These are phyloP conservation scores for Sugiyamaella floridensis DNA, from an alignment of 805 yeast species.

Conservation along the genomic window DNA sequence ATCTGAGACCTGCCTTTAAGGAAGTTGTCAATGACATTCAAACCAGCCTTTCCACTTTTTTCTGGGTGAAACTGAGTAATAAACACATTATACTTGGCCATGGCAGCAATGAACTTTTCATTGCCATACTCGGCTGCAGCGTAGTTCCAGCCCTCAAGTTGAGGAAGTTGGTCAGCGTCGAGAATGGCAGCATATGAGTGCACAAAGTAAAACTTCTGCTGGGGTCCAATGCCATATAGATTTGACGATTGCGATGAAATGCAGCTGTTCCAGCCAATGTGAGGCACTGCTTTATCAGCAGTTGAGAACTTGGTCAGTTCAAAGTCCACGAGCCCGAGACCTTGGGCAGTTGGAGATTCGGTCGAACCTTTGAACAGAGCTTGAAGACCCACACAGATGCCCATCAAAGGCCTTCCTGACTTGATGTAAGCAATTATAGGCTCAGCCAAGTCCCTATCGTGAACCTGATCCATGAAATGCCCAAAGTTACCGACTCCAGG, in stretches of 20 bases:
- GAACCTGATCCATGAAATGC: conserved; percentile 74
- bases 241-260: conserved; percentile 13
- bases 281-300: conserved; percentile 77
- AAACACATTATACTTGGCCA: conserved; percentile 68
- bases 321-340: conserved; percentile 52
- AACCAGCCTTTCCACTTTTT: conserved; percentile 88
- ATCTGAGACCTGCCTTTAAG: conserved; percentile 41
- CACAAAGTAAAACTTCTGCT: conserved; percentile 81
- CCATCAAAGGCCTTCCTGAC: conserved; percentile 86
- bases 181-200: conserved; percentile 81
- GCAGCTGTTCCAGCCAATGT: conserved; percentile 88
- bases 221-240: conserved; percentile 59
- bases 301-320: conserved; percentile 56
- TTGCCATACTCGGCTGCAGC: conserved; percentile 69
- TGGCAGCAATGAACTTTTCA: conserved; percentile 77
- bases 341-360: conserved; percentile 59
- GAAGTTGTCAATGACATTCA: conserved; percentile 67
- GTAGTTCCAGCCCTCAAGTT: conserved; percentile 56
- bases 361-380: conserved; percentile 68
- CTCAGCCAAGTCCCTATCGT: conserved; percentile 50
- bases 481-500: conserved; percentile 99
- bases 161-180: conserved; percentile 22
- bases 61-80: conserved; percentile 99
- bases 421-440: conserved; percentile 62
- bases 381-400: conserved; percentile 95